These are phyloP conservation scores for Fusarium sp. DNA, from an alignment of 2,329 filamentous ascomycete genomes.

Conservation along the genomic window DNA sequence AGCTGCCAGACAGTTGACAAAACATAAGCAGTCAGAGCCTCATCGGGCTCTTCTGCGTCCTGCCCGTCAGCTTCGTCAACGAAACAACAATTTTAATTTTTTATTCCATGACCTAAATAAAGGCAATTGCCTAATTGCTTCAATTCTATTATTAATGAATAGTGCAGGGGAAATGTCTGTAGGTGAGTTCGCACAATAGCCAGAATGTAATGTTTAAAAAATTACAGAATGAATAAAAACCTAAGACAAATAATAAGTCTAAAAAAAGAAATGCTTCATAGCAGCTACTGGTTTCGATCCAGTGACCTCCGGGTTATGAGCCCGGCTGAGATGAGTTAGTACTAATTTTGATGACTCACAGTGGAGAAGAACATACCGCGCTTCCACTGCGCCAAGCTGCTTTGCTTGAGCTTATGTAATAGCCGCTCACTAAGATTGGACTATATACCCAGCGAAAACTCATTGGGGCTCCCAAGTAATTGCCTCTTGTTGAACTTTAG, in stretches of 20 bases:
- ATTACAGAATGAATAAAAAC: neutral
- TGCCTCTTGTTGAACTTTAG: fast-evolving
- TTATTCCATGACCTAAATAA: no score
- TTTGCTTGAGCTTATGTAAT: constrained; percentile 30
- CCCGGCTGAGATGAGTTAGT: constrained; percentile 27
- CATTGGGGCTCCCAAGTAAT: no score
- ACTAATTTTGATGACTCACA: neutral
- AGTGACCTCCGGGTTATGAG: constrained; percentile 36
- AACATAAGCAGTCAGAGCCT: no score
- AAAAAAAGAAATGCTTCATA: constrained; percentile 4
- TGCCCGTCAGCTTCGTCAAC: fast-evolving
- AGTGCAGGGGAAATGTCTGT: no score
- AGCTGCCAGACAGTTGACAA: neutral
- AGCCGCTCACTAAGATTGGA: fast-evolving
- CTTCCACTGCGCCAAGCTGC: constrained; percentile 37
- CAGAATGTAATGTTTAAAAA: fast-evolving
- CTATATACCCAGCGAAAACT: no score
- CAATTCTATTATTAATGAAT: no score
- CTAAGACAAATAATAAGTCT: neutral
- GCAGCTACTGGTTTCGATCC: constrained; percentile 34
- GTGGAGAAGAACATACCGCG: constrained; percentile 22
- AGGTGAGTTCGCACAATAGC: no score
- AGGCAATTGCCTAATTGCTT: no score
- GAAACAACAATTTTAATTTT: no score
- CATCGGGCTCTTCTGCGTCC: fast-evolving